These are phyloP conservation scores for Komagataella populi DNA, from an alignment of 805 yeast species.

Conservation along the genomic window DNA sequence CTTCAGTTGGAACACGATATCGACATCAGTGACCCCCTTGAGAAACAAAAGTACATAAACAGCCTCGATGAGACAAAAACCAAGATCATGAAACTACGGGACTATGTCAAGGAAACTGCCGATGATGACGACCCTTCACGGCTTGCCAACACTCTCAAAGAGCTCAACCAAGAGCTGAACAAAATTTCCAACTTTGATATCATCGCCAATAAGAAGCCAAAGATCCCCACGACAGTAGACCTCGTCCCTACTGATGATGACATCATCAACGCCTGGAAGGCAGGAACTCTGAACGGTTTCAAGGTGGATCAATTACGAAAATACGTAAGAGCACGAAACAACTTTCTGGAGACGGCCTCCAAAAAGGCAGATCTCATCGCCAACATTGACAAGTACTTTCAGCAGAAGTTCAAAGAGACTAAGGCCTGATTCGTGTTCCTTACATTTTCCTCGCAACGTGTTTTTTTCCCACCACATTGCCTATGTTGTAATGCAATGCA, in stretches of 20 bases:
- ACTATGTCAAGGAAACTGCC: slow-evolving; percentile 3
- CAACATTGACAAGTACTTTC: slow-evolving; percentile 21
- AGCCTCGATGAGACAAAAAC: slow-evolving; percentile 4
- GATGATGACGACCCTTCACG: background rate
- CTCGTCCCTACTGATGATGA: slow-evolving; percentile 21
- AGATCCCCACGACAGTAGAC: slow-evolving; percentile 5
- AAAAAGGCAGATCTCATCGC: slow-evolving; percentile 29
- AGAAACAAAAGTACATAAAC: slow-evolving; percentile 1
- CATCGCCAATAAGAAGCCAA: slow-evolving; percentile 4
- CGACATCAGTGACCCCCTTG: slow-evolving; percentile 1
- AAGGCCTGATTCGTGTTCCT: background rate
- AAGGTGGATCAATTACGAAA: slow-evolving; percentile 27
- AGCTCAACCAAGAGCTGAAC: slow-evolving; percentile 10
- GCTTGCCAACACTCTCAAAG: slow-evolving; percentile 7
- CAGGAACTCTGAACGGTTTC: slow-evolving; percentile 17
- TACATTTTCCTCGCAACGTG: background rate
- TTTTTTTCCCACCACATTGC: background rate
- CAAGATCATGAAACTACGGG: slow-evolving; percentile 3
- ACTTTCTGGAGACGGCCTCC: slow-evolving; percentile 19
- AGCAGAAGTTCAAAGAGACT: background rate
- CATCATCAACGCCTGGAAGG: slow-evolving; percentile 27
- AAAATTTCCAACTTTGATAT: slow-evolving; percentile 9
- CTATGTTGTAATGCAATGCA: background rate
- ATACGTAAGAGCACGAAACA: slow-evolving; percentile 23
- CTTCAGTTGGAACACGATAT: slow-evolving; percentile 36